Conservation (phyloP, 2,329 filamentous ascomycete genomes). For the Berkeleyomyces basicola region DNA sequence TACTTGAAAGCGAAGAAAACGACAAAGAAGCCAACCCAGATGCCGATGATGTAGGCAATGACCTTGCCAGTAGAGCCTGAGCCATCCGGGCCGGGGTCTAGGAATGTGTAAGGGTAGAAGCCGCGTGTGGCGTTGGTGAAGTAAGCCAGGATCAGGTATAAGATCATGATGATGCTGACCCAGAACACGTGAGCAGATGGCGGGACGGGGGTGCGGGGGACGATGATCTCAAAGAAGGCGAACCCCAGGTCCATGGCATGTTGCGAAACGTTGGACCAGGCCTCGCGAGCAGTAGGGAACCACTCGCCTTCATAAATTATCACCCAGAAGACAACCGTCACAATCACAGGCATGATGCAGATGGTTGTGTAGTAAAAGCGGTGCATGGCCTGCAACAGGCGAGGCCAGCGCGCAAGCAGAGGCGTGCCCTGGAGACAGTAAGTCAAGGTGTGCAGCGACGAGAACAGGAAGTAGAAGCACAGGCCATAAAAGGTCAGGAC, state of each 20-base stretch:
- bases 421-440: conserved; percentile 41
- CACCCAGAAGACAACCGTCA: conserved; percentile 56
- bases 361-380: conserved; percentile 46
- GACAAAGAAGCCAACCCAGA: conserved; percentile 34
- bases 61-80: conserved; percentile 32
- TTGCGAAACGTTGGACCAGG: conserved; percentile 53
- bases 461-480: conserved; percentile 58
- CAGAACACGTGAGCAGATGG: conserved; percentile 48
- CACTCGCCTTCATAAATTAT: conserved; percentile 37
- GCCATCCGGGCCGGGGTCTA: conserved; percentile 40
- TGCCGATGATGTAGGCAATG: conserved; percentile 46
- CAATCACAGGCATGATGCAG: conserved; percentile 48
- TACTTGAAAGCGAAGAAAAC: conserved; percentile 36
- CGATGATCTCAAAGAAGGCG: conserved; percentile 56
- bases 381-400: conserved; percentile 47
- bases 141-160: conserved; percentile 61
- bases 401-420: conserved; percentile 42
- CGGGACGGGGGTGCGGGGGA: conserved; percentile 47
- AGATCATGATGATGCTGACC: conserved; percentile 50
- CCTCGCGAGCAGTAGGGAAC: conserved; percentile 33
- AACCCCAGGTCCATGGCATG: conserved; percentile 60
- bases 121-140: conserved; percentile 51
- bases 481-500: conserved; percentile 68
- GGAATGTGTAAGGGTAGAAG: conserved; percentile 64
- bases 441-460: conserved; percentile 49